Evolutionary conservation across 805 yeast genomes (phyloP), one percentile per base, ranked within the genome.

Genomic region (Monosporozyma aquatica): DNA sequence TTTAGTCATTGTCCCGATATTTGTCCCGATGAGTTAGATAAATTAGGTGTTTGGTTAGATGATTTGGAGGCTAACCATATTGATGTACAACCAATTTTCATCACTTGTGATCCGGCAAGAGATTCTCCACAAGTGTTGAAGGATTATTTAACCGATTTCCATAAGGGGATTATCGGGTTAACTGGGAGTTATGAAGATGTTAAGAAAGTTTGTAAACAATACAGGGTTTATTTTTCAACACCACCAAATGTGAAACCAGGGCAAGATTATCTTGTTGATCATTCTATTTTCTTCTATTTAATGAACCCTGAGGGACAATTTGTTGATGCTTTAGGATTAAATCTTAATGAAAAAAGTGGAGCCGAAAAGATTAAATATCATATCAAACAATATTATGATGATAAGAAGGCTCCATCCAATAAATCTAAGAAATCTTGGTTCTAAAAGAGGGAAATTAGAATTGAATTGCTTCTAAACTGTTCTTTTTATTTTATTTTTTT

Each of bases 281-380:
- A 92, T 65, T 90, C 97, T 3, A 87, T 92, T 45, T 92, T 92
- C 76, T 90, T 90, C 66, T 92, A 92, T 58, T 69, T 92, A 54
- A 90, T 92, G 97, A 97, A 92, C 61, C 89, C 95, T n/a, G 96
- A 92, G 60, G 98, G 97, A 38, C 78, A 86, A 58, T 92, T 87
- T 58, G 83, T 90, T 38, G 96, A 90, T 61, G 97, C 92, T 6
- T 70, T 90, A 51, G 98, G 98, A 42, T 80, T 95, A 62, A 90
- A 90, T 56, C 85, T 80, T 52, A 85, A 80, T 44, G 89, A 87
- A 21, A 72, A 70, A 17, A 80, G 80, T 47, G 95, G 94, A 22
- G 80, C 80, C 13, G 77, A 73, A 32, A 84, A 84, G 64, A 84
- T 92, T 50, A 73, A 74, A 51, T 78, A 78, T 46, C 89, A 86